These are phyloP conservation scores for Scedosporium aurantiacum DNA, from an alignment of 2,329 filamentous ascomycete species.

Conservation along the genomic window DNA sequence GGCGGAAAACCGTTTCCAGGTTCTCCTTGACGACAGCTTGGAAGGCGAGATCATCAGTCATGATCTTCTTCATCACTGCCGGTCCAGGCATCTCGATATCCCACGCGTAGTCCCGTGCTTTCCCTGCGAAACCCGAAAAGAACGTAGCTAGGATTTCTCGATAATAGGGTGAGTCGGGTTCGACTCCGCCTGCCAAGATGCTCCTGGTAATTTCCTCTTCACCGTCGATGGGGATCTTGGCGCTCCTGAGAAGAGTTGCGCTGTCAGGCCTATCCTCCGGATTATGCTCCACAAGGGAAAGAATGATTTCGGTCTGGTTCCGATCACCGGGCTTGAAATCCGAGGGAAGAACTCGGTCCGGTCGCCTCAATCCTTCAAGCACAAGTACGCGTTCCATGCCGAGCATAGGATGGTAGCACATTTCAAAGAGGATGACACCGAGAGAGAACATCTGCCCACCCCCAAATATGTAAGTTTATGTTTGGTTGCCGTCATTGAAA, in stretches of 20 bases:
- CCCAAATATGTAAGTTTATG: slow-evolving; percentile 10
- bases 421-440: slow-evolving; percentile 96
- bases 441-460: slow-evolving; percentile 73
- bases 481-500: background rate
- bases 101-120: slow-evolving; percentile 72
- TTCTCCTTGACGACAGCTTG: slow-evolving; percentile 64
- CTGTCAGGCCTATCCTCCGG: slow-evolving; percentile 76
- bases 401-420: slow-evolving; percentile 64
- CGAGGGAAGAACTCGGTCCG: slow-evolving; percentile 55
- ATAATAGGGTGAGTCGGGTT: slow-evolving; percentile 79
- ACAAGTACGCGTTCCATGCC: slow-evolving; percentile 55
- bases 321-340: slow-evolving; percentile 62
- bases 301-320: slow-evolving; percentile 67
- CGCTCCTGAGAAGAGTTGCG: slow-evolving; percentile 69
- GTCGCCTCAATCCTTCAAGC: slow-evolving; percentile 57
- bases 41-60: slow-evolving; percentile 52
- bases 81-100: slow-evolving; percentile 44
- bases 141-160: slow-evolving; percentile 79
- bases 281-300: slow-evolving; percentile 69
- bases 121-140: slow-evolving; percentile 65
- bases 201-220: slow-evolving; percentile 85
- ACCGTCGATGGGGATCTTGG: slow-evolving; percentile 80
- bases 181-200: slow-evolving; percentile 68
- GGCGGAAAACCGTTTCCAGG: slow-evolving; percentile 67
- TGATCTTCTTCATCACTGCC: slow-evolving; percentile 28